These are phyloP conservation scores for Solioccasus polychromus DNA, from an alignment of 768 basidiomycete genomes.

Conservation along the genomic window DNA sequence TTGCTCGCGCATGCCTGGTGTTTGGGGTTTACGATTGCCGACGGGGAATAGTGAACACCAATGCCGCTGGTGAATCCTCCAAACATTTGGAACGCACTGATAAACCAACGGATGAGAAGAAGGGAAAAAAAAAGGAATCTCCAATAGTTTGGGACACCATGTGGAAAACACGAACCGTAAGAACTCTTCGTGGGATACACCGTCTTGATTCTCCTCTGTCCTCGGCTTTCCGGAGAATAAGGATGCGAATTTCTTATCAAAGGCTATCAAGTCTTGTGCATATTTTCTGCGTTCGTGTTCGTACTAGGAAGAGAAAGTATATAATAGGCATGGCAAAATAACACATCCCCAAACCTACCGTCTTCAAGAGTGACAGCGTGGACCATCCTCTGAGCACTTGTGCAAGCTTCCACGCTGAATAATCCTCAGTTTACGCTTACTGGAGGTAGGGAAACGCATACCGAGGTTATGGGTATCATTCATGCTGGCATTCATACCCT, in stretches of 20 bases:
- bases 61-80: slow-evolving; percentile 38
- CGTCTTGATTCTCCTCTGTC: slow-evolving; percentile 38
- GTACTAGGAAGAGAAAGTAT: slow-evolving; percentile 46
- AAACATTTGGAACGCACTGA: slow-evolving; percentile 37
- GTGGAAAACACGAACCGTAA: slow-evolving; percentile 22
- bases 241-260: slow-evolving; percentile 62
- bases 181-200: slow-evolving; percentile 36
- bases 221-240: slow-evolving; percentile 70
- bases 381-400: slow-evolving; percentile 45
- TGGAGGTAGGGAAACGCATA: slow-evolving; percentile 14
- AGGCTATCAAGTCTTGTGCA: slow-evolving; percentile 70
- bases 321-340: background rate
- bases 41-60: slow-evolving; percentile 40
- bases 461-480: slow-evolving; percentile 72
- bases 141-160: background rate
- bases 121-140: background rate
- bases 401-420: slow-evolving; percentile 45
- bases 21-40: slow-evolving; percentile 32
- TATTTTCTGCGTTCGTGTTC: slow-evolving; percentile 65
- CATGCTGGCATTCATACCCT: slow-evolving; percentile 79
- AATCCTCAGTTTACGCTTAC: slow-evolving; percentile 47
- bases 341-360: slow-evolving; percentile 26
- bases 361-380: slow-evolving; percentile 36
- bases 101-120: background rate
- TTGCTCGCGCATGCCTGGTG: slow-evolving; percentile 31